Percentiles rank a stretch among this genome's conserved stretches.
Conservation (phyloP, 1,284 basidiomycete genomes). For the Trichosporon faecale region DNA sequence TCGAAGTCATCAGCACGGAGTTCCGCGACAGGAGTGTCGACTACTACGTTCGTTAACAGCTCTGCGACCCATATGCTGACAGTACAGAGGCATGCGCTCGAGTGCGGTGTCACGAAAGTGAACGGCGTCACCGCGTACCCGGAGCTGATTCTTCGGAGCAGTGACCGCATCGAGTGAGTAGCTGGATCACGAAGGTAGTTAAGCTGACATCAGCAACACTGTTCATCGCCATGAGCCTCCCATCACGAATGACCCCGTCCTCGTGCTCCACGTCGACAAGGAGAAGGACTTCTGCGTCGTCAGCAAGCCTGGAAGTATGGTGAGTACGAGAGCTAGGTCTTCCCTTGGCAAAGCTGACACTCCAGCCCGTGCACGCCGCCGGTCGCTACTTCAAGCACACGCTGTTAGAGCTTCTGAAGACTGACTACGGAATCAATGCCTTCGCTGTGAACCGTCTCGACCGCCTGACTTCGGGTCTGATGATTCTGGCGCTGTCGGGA, state of each 20-base stretch:
- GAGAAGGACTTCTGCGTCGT: constrained; percentile 84
- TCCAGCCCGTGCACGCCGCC: constrained; percentile 79
- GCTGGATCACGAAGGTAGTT: neutral
- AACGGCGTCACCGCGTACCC: constrained; percentile 80
- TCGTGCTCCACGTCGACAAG: constrained; percentile 71
- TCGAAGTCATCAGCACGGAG: constrained; percentile 83
- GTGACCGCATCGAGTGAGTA: constrained; percentile 83
- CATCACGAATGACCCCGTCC: constrained; percentile 79
- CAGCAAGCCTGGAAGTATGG: constrained; percentile 90
- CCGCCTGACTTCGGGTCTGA: constrained; percentile 88
- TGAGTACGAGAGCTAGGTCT: constrained; percentile 53
- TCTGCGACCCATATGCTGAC: neutral
- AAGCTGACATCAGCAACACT: constrained; percentile 65
- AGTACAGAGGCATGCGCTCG: constrained; percentile 75
- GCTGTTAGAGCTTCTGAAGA: constrained; percentile 78
- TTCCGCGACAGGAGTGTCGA: constrained; percentile 86
- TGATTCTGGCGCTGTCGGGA: constrained; percentile 83
- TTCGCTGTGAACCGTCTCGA: constrained; percentile 94
- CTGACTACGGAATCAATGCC: constrained; percentile 80
- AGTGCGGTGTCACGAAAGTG: constrained; percentile 90
- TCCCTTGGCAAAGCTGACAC: neutral
- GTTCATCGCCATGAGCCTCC: constrained; percentile 97
- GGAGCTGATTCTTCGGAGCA: constrained; percentile 75
- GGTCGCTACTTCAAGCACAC: constrained; percentile 86
- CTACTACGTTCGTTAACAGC: constrained; percentile 70